Evolutionary conservation across 305 asterid species (phyloP).

Genomic region (Fraxinus velutina): DNA sequence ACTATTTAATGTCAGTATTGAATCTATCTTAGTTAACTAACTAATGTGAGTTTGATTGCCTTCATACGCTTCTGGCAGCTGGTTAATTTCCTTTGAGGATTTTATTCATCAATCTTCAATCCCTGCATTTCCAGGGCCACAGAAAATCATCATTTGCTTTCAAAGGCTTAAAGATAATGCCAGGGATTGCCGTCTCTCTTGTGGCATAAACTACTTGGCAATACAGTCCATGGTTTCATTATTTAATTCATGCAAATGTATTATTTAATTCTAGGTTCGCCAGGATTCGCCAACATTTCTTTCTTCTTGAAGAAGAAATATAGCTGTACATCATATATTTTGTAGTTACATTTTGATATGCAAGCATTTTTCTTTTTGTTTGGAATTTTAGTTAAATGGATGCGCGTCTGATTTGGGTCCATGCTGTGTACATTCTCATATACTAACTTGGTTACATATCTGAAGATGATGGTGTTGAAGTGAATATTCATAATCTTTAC

Average conservation of each 20-base stretch:
- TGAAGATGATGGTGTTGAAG: not conserved
- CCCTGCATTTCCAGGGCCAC: constrained; percentile 60
- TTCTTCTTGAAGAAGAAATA: not conserved
- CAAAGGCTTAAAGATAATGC: constrained; percentile 39
- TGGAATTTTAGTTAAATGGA: not conserved
- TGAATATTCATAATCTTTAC: not conserved
- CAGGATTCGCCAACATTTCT: not conserved
- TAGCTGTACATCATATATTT: not conserved
- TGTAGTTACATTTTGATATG: not conserved
- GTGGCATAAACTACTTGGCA: constrained; percentile 26
- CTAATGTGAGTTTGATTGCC: constrained; percentile 22
- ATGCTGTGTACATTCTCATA: not conserved
- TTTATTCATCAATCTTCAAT: constrained; percentile 31
- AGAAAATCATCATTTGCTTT: constrained; percentile 35
- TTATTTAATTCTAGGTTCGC: not conserved
- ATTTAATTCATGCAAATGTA: not conserved
- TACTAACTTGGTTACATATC: not conserved
- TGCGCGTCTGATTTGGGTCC: not conserved
- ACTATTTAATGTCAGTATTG: not conserved
- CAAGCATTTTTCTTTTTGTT: not conserved
- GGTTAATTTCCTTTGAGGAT: constrained; percentile 28
- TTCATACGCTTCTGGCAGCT: constrained; percentile 29
- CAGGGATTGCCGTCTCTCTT: constrained; percentile 32
- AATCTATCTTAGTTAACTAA: constrained; percentile 10
- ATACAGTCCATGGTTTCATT: constrained; percentile 14